A percentile compares a stretch with the other conserved stretches of the same genome.
Evolutionary conservation across 106 monocot species (phyloP).

Genomic region (Dendrobium catenatum): DNA sequence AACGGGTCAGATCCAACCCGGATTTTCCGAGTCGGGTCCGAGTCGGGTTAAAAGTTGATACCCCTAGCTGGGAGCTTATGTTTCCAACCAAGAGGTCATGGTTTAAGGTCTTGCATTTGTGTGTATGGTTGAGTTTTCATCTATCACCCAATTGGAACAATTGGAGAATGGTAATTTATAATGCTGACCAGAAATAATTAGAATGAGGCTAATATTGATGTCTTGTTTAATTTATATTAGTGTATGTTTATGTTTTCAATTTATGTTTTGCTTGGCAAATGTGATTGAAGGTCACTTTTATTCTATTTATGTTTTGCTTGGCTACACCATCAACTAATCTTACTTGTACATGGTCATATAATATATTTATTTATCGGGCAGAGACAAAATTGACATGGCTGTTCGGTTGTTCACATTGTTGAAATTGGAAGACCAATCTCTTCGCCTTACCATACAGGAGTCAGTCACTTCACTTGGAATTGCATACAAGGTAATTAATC

Average conservation of each 20-base stretch:
- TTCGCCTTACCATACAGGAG: conserved; percentile 85
- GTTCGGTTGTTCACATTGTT: conserved; percentile 80
- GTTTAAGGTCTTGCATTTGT: too few species aligned
- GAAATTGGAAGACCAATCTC: conserved; percentile 76
- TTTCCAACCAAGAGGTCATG: too few species aligned
- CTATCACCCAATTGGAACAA: background rate
- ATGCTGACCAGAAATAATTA: background rate
- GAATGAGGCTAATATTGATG: background rate
- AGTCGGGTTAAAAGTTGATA: too few species aligned
- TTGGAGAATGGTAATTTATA: background rate
- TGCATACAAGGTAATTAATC: conserved; percentile 73
- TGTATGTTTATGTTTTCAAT: background rate
- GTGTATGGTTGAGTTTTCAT: too few species aligned
- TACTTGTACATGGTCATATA: background rate
- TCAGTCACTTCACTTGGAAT: conserved; percentile 65
- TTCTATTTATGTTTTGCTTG: background rate
- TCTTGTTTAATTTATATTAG: too few species aligned
- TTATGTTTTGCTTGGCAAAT: background rate
- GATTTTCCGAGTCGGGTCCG: too few species aligned
- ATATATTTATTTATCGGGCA: conserved; percentile 16
- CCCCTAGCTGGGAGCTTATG: too few species aligned
- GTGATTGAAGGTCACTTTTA: background rate
- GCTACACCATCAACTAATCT: background rate
- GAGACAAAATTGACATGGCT: conserved; percentile 89
- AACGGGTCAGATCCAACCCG: too few species aligned